Evolutionary conservation across 1,284 basidiomycete genomes (phyloP).

Genomic region (Tilletia caries): DNA sequence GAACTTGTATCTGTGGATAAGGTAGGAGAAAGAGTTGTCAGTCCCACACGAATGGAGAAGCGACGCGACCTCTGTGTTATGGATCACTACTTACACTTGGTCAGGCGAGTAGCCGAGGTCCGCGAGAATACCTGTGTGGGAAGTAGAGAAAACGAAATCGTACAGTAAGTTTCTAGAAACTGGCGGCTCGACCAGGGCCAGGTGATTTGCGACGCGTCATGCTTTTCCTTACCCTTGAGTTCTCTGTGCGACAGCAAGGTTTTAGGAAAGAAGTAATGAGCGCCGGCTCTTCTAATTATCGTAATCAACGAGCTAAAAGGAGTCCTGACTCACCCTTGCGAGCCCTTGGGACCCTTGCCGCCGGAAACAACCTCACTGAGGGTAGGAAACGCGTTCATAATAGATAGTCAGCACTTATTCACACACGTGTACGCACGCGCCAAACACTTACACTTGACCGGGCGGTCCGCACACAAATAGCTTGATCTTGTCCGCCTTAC

Average conservation of each 20-base stretch:
- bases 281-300: no score
- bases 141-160: not conserved
- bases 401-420: no score
- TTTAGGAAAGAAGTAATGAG: no score
- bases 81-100: constrained; percentile 31
- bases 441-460: constrained; percentile 34
- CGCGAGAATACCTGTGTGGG: constrained; percentile 26
- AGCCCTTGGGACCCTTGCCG: constrained; percentile 46
- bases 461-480: constrained; percentile 75
- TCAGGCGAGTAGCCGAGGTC: constrained; percentile 47
- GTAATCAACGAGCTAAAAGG: no score
- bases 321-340: constrained; percentile 30
- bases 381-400: not conserved
- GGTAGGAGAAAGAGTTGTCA: not conserved
- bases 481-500: constrained; percentile 74
- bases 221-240: constrained; percentile 34
- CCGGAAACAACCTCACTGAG: constrained; percentile 42
- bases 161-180: not conserved
- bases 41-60: not conserved
- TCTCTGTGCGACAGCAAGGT: no score
- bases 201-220: no score
- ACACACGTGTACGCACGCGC: no score
- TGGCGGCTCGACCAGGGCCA: no score
- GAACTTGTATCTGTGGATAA: not conserved
- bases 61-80: not conserved